These are phyloP conservation scores for Fusarium sp. DNA, from an alignment of 2,329 filamentous ascomycete species.

Conservation along the genomic window DNA sequence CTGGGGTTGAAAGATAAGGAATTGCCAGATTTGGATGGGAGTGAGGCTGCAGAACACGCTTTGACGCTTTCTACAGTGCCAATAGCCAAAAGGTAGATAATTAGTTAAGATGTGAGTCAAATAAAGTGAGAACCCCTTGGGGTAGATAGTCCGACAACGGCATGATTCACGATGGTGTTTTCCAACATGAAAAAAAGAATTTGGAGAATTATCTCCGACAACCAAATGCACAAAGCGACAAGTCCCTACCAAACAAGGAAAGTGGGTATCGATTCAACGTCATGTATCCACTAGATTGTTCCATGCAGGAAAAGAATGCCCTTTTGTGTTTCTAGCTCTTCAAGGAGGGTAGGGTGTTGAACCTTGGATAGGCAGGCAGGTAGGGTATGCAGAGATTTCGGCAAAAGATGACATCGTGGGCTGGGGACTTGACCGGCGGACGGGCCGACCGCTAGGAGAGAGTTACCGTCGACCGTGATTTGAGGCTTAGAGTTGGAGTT, in stretches of 20 bases:
- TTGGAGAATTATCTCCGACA: conserved; percentile 3
- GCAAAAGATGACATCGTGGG: neutral
- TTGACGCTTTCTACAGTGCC: conserved; percentile 1
- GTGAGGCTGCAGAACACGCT: neutral
- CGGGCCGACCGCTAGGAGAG: conserved; percentile 10
- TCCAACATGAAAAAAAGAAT: neutral
- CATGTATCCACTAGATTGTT: neutral
- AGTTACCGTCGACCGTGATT: neutral
- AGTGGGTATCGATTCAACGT: conserved; percentile 19
- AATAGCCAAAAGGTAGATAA: neutral
- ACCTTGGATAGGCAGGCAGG: neutral
- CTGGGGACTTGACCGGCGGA: conserved; percentile 1
- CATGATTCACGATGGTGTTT: conserved; percentile 28
- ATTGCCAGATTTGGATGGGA: conserved; percentile 13
- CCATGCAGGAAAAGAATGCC: neutral
- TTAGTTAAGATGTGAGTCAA: neutral
- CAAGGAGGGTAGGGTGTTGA: neutral
- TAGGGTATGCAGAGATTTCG: neutral
- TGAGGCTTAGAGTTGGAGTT: neutral
- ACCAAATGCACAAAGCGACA: conserved; percentile 12
- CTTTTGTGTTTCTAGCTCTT: neutral
- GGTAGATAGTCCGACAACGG: conserved; percentile 11
- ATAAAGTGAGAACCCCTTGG: conserved; percentile 8
- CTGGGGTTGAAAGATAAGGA: conserved; percentile 31
- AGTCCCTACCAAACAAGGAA: conserved; percentile 20